These are phyloP conservation scores for Omphalotus olearius DNA, from an alignment of 1,284 basidiomycete genomes.

Conservation along the genomic window DNA sequence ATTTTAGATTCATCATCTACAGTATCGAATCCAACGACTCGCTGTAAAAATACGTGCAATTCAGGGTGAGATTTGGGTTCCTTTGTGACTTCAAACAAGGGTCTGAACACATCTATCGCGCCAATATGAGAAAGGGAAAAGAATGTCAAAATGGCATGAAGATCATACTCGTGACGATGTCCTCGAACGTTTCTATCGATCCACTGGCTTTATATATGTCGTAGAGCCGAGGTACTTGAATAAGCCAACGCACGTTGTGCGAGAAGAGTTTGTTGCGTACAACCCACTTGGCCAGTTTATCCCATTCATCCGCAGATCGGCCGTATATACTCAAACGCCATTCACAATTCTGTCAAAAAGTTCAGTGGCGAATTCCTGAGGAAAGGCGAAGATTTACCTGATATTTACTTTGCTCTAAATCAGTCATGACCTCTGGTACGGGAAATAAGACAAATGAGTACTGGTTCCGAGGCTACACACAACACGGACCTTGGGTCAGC, in stretches of 20 bases:
- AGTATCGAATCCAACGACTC: constrained; percentile 94
- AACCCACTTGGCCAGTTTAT: constrained; percentile 97
- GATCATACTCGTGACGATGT: constrained; percentile 80
- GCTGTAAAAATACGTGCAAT: constrained; percentile 92
- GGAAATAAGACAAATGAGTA: constrained; percentile 7
- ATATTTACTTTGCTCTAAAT: constrained; percentile 98
- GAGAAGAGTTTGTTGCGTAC: constrained; percentile 91
- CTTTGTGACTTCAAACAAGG: constrained; percentile 94
- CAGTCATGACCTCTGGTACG: constrained; percentile 84
- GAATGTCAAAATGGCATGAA: not conserved
- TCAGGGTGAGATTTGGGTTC: constrained; percentile 90
- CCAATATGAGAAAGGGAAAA: constrained; percentile 9
- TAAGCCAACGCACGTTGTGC: constrained; percentile 97
- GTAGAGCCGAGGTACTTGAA: constrained; percentile 95
- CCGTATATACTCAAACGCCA: constrained; percentile 98
- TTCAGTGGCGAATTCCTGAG: not conserved
- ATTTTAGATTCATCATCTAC: constrained; percentile 98
- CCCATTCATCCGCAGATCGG: constrained; percentile 82
- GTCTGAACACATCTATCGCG: constrained; percentile 80
- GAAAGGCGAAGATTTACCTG: constrained; percentile 53
- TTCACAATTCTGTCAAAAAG: constrained; percentile 81
- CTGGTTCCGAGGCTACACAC: not conserved
- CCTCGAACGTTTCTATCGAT: constrained; percentile 84
- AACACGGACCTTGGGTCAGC: constrained; percentile 73
- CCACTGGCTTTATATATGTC: constrained; percentile 94